phyloP scores from a whole-genome alignment of 768 basidiomycete species.

The Agrocybe chaxingu region DNA sequence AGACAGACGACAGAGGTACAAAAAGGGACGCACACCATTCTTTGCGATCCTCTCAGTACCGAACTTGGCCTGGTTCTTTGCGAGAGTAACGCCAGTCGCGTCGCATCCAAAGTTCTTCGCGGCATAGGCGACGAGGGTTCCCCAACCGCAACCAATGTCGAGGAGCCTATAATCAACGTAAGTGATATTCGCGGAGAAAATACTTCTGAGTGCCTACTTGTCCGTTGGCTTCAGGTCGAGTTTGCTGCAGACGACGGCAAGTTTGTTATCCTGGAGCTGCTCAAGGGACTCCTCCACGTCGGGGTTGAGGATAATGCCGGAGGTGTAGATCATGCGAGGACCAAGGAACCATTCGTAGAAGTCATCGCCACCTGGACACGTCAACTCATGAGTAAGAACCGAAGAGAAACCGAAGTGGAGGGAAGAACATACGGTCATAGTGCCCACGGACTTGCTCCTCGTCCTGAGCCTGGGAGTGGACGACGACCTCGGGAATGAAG shows the following conservation, averaged over 20 bases:
- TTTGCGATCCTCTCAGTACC: conserved; percentile 83
- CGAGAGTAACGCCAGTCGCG: conserved; percentile 93
- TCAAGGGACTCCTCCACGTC: conserved; percentile 80
- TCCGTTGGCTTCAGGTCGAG: conserved; percentile 86
- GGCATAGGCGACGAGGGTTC: conserved; percentile 90
- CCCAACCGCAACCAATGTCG: conserved; percentile 95
- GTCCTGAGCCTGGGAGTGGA: conserved; percentile 89
- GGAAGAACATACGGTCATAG: conserved; percentile 74
- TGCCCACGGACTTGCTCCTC: conserved; percentile 94
- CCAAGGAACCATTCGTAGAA: conserved; percentile 97
- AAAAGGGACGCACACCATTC: conserved; percentile 55
- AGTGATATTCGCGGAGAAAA: conserved; percentile 23
- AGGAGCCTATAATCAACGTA: conserved; percentile 45
- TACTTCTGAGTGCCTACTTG: conserved; percentile 29
- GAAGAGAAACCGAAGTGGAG: background rate
- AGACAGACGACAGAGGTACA: background rate
- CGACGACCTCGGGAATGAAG: conserved; percentile 90
- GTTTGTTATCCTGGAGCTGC: conserved; percentile 97
- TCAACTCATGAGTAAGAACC: background rate
- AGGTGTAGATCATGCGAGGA: conserved; percentile 96
- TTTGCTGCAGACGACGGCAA: conserved; percentile 93
- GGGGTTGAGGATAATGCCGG: conserved; percentile 77
- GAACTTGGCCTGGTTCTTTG: conserved; percentile 87
- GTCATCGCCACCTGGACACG: conserved; percentile 76
- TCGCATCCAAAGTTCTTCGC: conserved; percentile 98